phyloP scores from a whole-genome alignment of 176 grass and related monocot species.

The Eragrostis nindensis region DNA sequence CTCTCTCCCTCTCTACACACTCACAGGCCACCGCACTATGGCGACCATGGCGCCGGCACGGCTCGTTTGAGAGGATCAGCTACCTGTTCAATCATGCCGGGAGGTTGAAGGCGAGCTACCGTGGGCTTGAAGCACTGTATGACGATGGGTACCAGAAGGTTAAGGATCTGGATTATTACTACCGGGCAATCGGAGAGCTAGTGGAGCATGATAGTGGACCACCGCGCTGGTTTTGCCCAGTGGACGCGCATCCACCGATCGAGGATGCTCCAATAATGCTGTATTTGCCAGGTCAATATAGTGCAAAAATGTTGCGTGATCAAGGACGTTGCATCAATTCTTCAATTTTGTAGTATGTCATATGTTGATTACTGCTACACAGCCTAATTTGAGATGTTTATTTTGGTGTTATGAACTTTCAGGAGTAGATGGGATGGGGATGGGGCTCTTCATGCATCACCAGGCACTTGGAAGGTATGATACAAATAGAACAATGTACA shows the following conservation, averaged over 20 bases:
- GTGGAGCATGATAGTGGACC: conserved; percentile 56
- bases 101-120: conserved; percentile 56
- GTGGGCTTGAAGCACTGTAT: conserved; percentile 56
- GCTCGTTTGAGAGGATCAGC: background rate
- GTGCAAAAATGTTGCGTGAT: background rate
- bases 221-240: conserved; percentile 55
- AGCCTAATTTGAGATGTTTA: background rate
- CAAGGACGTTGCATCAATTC: background rate
- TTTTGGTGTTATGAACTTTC: background rate
- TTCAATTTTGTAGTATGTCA: background rate
- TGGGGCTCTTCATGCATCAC: conserved; percentile 83
- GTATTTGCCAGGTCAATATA: conserved; percentile 59
- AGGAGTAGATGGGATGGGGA: conserved; percentile 67
- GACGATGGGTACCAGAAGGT: conserved; percentile 60
- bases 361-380: background rate
- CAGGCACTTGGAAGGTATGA: conserved; percentile 70
- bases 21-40: conserved; percentile 11
- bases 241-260: conserved; percentile 23
- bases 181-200: conserved; percentile 41
- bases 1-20: conserved; percentile 19
- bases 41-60: background rate
- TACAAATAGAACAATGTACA: background rate
- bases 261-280: conserved; percentile 61
- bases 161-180: conserved; percentile 52
- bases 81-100: conserved; percentile 18